Conservation (phyloP, 768 basidiomycete species). For the Psilocybe azurescens region DNA sequence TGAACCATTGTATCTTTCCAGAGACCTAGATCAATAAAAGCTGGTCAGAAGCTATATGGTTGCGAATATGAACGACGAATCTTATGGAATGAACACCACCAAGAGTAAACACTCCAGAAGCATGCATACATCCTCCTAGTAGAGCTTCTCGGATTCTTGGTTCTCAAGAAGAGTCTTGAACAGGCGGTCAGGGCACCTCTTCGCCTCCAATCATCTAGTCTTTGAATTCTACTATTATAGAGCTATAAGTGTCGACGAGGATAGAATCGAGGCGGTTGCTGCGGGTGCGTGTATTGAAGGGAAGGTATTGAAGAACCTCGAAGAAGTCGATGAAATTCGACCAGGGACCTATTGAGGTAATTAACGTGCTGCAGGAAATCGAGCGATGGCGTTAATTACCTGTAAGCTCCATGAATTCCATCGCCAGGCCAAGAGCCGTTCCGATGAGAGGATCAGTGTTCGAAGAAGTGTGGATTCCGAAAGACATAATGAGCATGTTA, state of each 20-base stretch:
- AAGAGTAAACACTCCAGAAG: conserved; percentile 45
- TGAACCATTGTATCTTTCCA: conserved; percentile 40
- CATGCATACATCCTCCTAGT: conserved; percentile 43
- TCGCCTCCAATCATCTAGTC: conserved; percentile 39
- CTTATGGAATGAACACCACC: conserved; percentile 48
- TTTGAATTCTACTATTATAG: conserved; percentile 41
- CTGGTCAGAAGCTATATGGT: not conserved
- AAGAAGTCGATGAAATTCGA: conserved; percentile 52
- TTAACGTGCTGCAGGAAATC: too few relatives aligned
- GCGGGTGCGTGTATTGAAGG: conserved; percentile 38
- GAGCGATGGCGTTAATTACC: too few relatives aligned
- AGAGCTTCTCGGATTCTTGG: conserved; percentile 40
- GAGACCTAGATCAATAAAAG: conserved; percentile 27
- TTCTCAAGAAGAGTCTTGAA: conserved; percentile 42
- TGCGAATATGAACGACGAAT: not conserved
- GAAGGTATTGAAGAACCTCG: conserved; percentile 44
- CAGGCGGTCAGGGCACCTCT: conserved; percentile 45
- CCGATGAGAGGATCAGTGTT: conserved; percentile 41
- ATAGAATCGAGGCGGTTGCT: conserved; percentile 41
- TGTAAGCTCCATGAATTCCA: conserved; percentile 45
- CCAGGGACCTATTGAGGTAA: conserved; percentile 43
- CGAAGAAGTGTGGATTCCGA: conserved; percentile 43
- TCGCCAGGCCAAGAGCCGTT: conserved; percentile 38
- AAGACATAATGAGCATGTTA: conserved; percentile 48
- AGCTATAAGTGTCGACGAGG: conserved; percentile 41